Evolutionary conservation across 306 rosid genomes (phyloP), one percentile per base, ranked within the genome.

Genomic region (Begonia fuchsioides): DNA sequence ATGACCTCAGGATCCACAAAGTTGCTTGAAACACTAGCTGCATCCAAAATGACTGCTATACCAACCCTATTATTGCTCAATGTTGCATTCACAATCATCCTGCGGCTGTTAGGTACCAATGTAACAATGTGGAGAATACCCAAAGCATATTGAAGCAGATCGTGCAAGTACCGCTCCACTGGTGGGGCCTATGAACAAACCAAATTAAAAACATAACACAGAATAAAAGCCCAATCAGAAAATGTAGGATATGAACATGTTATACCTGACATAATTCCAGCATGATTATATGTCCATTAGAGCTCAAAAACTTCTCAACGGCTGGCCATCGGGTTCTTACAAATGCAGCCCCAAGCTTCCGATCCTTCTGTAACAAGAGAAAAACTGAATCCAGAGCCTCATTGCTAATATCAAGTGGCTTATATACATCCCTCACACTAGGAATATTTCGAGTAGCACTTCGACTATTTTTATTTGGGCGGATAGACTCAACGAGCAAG

Each of bases 261-360:
- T 50, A 62, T 73, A 92, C 98, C 98, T 92, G 98, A 68, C 98
- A 92, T 63, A 92, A 63, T 60, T 92, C 98, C 75, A 92, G 55
- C 96, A 92, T 79, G 7, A 81, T 92, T 58, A 75, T 63, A 68
- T 92, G 96, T 17, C 98, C 98, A 60, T 75, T 92, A 62, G 26
- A 75, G 38, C 71, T 57, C 76, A 85, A 72, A 63, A 92, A 92
- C 64, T 72, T 75, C 66, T 92, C 98, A 18, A 86, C 86, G 12
- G 79, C 79, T 41, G 71, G 79, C 96, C 96, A 92, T 35, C 87
- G 81, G 32, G 90, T 68, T 68, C 96, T 92, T 47, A 92, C 96
- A 73, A 92, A 86, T 38, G 86, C 81, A 53, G 90, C 81, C 66
- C 98, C 96, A 40, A 92, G 74, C 75, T 92, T 92, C 54, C 98